phyloP scores from a whole-genome alignment of 306 rosid species.

The cucumber (Cucumis sativus) region Cucumber_9930_V3 NC_026659.2:6244001-6244500 shows the following conservation, averaged over 20 bases:
- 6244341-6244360: constrained; percentile 66
- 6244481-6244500: constrained; percentile 4
- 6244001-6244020: constrained; percentile 40
- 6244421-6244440: constrained; percentile 38
- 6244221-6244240: background rate
- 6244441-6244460: constrained; percentile 25
- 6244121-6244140: background rate
- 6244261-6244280: background rate
- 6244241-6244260: background rate
- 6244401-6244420: constrained; percentile 18
- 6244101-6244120: background rate
- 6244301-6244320: constrained; percentile 59
- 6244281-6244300: constrained; percentile 1
- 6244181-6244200: background rate
- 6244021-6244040: constrained; percentile 65
- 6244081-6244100: constrained; percentile 1
- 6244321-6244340: constrained; percentile 43
- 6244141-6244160: constrained; percentile 3
- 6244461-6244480: constrained; percentile 23
- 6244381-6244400: constrained; percentile 65
- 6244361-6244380: constrained; percentile 60
- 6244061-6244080: constrained; percentile 32
- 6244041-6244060: constrained; percentile 39
- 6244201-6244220: background rate
- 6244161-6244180: background rate